phyloP scores from a whole-genome alignment of 306 rosid species.

The Sicyos baderoa region DNA sequence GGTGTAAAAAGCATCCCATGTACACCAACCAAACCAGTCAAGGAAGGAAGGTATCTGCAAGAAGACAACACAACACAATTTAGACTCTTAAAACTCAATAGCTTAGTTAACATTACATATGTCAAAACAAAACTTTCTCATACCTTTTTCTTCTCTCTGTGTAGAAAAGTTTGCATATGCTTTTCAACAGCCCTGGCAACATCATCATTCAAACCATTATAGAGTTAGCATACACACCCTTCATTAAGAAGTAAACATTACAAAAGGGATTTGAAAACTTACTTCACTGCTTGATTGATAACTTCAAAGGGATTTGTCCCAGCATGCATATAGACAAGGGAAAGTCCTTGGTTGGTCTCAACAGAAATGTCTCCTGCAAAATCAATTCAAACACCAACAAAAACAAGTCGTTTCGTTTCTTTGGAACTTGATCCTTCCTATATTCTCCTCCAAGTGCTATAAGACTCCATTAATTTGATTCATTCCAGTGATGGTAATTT shows the following conservation, averaged over 20 bases:
- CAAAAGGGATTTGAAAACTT: slow-evolving; percentile 31
- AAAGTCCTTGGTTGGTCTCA: slow-evolving; percentile 80
- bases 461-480: slow-evolving; percentile 47
- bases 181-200: slow-evolving; percentile 68
- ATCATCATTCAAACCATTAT: not conserved
- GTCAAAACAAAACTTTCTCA: slow-evolving; percentile 14
- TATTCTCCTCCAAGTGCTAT: slow-evolving; percentile 36
- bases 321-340: slow-evolving; percentile 81
- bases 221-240: no score
- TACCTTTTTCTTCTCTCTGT: slow-evolving; percentile 87
- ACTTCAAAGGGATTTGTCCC: slow-evolving; percentile 93
- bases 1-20: slow-evolving; percentile 98
- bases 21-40: slow-evolving; percentile 99
- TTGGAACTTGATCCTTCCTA: slow-evolving; percentile 35
- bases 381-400: slow-evolving; percentile 58
- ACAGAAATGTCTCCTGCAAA: slow-evolving; percentile 84
- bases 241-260: no score
- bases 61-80: slow-evolving; percentile 22
- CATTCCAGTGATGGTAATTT: slow-evolving; percentile 34
- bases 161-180: slow-evolving; percentile 74
- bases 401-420: slow-evolving; percentile 40
- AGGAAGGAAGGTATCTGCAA: slow-evolving; percentile 75
- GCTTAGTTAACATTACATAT: not conserved
- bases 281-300: slow-evolving; percentile 77
- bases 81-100: slow-evolving; percentile 10